Conservation (phyloP, 2,329 filamentous ascomycete species). For the Coleophoma crateriformis region DNA sequence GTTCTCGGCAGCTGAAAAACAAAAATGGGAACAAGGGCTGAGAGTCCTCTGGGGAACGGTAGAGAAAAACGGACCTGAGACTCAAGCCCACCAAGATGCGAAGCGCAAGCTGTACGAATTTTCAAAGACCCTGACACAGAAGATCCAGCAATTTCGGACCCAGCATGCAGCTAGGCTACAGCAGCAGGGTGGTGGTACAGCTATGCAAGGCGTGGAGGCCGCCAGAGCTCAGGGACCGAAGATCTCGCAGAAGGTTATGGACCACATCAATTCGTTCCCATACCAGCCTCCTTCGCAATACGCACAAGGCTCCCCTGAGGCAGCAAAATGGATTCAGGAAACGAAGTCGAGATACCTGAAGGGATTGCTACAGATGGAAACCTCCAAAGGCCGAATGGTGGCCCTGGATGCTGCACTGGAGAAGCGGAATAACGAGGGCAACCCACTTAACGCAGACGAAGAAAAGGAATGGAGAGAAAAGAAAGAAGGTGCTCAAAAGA, state of each 20-base stretch:
- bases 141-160: constrained; percentile 34
- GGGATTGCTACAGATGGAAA: constrained; percentile 45
- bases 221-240: constrained; percentile 9
- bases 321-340: constrained; percentile 41
- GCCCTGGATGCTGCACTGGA: constrained; percentile 37
- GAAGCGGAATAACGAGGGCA: constrained; percentile 36
- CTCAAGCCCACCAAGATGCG: constrained; percentile 42
- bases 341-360: constrained; percentile 41
- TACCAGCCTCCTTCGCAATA: constrained; percentile 39
- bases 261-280: constrained; percentile 41
- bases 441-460: constrained; percentile 41
- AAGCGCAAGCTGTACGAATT: constrained; percentile 56
- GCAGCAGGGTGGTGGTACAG: constrained; percentile 3
- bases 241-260: constrained; percentile 28
- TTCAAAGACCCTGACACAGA: constrained; percentile 48
- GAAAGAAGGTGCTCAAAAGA: constrained; percentile 38
- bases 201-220: constrained; percentile 10
- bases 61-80: constrained; percentile 43
- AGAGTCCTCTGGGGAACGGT: constrained; percentile 44
- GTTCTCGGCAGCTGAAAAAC: constrained; percentile 48
- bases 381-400: constrained; percentile 32
- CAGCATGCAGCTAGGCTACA: constrained; percentile 5
- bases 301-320: constrained; percentile 34
- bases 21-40: constrained; percentile 54
- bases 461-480: constrained; percentile 36